These are phyloP conservation scores for Solidago caesia DNA, from an alignment of 129 eudicot genomes.

Conservation along the genomic window DNA sequence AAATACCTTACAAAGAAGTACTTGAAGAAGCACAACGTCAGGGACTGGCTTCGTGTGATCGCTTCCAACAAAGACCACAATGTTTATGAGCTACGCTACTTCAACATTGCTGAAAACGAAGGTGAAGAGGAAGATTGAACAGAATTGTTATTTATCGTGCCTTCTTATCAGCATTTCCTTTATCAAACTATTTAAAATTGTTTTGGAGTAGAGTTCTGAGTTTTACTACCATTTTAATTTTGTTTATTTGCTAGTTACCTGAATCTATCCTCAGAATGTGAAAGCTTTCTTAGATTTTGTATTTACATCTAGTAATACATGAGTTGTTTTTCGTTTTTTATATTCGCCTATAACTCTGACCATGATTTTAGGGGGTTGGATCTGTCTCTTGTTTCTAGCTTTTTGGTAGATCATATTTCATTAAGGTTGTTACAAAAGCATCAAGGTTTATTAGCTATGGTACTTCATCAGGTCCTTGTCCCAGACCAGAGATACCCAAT, in stretches of 20 bases:
- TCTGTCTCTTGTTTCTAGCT: neutral
- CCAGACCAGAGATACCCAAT: too few relatives aligned
- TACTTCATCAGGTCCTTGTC: too few relatives aligned
- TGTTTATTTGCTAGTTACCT: neutral
- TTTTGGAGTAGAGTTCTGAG: neutral
- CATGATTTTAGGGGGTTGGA: neutral
- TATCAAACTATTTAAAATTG: neutral
- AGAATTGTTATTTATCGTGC: neutral
- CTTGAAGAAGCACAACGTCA: constrained; percentile 39
- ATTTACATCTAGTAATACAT: neutral
- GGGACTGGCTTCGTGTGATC: constrained; percentile 39
- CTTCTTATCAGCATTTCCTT: neutral
- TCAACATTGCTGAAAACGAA: constrained; percentile 42
- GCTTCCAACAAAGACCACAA: constrained; percentile 37
- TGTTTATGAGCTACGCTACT: constrained; percentile 36
- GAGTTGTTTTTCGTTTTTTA: neutral
- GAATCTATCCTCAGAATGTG: neutral
- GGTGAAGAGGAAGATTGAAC: constrained; percentile 39
- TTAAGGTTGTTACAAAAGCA: neutral
- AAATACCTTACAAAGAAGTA: constrained; percentile 37
- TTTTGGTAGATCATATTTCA: neutral
- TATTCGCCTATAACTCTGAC: neutral
- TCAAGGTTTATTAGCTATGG: neutral
- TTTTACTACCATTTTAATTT: neutral
- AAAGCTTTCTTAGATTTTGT: neutral